These are phyloP conservation scores for Fusarium sp. DNA, from an alignment of 2,329 filamentous ascomycete species.

Conservation along the genomic window DNA sequence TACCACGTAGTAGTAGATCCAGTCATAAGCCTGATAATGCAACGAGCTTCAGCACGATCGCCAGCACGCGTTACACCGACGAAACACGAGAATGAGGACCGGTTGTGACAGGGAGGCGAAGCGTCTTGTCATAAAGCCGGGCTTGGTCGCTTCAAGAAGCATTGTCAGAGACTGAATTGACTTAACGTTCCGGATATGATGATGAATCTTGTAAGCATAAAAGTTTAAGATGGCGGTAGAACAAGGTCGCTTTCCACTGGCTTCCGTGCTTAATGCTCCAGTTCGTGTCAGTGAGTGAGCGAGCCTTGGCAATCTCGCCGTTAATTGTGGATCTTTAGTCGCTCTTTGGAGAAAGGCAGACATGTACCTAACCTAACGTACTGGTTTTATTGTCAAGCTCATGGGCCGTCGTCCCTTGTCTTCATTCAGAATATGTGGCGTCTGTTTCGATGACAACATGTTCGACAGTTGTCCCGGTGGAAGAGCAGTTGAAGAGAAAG, in stretches of 20 bases:
- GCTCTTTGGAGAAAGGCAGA: constrained; percentile 7
- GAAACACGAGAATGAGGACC: constrained; percentile 31
- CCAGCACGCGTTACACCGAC: constrained; percentile 32
- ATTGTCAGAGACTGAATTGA: too few relatives aligned
- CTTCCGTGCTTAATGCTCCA: constrained; percentile 24
- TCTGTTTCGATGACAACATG: constrained; percentile 14
- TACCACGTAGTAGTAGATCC: neutral
- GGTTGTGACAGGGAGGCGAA: constrained; percentile 1
- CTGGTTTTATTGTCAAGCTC: constrained; percentile 39
- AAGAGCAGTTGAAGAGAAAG: constrained; percentile 16
- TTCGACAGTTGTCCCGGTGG: constrained; percentile 14
- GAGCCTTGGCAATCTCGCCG: constrained; percentile 37
- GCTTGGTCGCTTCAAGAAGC: too few relatives aligned
- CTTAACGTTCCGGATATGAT: neutral
- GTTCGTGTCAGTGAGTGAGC: constrained; percentile 36
- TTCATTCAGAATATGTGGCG: constrained; percentile 27
- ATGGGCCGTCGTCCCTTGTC: constrained; percentile 26
- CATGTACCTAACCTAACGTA: constrained; percentile 1
- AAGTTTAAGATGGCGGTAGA: constrained; percentile 19
- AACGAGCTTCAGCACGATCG: constrained; percentile 1
- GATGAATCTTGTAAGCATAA: constrained; percentile 20
- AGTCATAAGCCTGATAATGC: neutral
- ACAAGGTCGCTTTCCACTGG: constrained; percentile 21
- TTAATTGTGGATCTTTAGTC: constrained; percentile 18
- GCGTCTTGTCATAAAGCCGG: constrained; percentile 10